Conservation (phyloP, 169 alveolate species). For the Theileria annulata region DNA sequence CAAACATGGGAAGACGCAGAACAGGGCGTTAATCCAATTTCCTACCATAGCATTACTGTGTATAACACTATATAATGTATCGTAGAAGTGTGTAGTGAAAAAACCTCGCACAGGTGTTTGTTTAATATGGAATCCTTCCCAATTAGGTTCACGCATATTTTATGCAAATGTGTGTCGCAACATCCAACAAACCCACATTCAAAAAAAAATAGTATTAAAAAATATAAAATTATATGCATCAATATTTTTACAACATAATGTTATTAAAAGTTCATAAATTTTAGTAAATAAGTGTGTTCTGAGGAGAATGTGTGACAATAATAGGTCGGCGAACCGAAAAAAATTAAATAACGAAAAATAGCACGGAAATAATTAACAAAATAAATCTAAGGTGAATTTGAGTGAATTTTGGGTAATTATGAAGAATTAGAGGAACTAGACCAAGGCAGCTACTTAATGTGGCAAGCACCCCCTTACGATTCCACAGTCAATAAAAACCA, state of each 20-base stretch:
- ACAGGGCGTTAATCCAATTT: slow-evolving; percentile 48
- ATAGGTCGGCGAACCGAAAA: too few species aligned
- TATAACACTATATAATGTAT: too few species aligned
- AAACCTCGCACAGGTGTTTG: slow-evolving; percentile 61
- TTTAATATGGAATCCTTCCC: slow-evolving; percentile 39
- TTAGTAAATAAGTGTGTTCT: too few species aligned
- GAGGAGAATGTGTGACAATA: too few species aligned
- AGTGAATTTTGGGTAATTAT: not conserved
- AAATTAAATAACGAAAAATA: too few species aligned
- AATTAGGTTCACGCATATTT: slow-evolving; percentile 26
- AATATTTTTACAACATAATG: too few species aligned
- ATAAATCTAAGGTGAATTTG: not conserved
- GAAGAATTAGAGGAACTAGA: not conserved
- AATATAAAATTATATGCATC: not conserved
- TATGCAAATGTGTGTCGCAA: slow-evolving; percentile 10
- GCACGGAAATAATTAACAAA: too few species aligned
- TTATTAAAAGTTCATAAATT: too few species aligned
- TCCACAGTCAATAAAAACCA: not conserved
- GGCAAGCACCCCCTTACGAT: slow-evolving; percentile 18
- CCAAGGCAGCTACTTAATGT: not conserved
- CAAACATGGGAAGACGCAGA: slow-evolving; percentile 11
- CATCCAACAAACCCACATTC: not conserved
- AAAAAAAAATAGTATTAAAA: not conserved
- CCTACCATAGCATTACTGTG: not conserved
- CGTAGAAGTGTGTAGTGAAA: too few species aligned